A percentile compares a stretch with the other conserved stretches of the same genome.
phyloP scores from a whole-genome alignment of 164 flowering plant genomes.

The Kingdonia uniflora region DNA sequence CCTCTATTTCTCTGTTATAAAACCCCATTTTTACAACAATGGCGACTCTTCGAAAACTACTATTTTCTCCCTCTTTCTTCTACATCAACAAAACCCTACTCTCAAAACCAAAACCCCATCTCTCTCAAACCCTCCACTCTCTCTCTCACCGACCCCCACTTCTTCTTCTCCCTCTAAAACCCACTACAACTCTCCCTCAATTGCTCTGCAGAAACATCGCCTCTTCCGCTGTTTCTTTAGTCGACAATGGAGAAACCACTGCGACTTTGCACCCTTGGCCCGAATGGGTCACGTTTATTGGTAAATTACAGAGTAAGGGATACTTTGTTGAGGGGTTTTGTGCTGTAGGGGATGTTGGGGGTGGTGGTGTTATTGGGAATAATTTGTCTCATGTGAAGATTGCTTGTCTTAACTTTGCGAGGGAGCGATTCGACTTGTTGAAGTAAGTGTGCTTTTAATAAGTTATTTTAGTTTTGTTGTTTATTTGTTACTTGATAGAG shows the following conservation, averaged over 20 bases:
- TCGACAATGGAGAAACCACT: slow-evolving; percentile 3
- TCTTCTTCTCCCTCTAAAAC: too few relatives aligned
- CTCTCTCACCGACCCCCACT: slow-evolving; percentile 3
- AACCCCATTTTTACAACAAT: too few relatives aligned
- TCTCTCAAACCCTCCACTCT: neutral
- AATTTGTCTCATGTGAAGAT: slow-evolving; percentile 40
- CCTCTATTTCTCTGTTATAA: too few relatives aligned
- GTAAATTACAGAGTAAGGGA: slow-evolving; percentile 47
- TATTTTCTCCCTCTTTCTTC: slow-evolving; percentile 14
- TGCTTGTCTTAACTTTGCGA: slow-evolving; percentile 60
- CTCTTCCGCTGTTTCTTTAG: slow-evolving; percentile 15
- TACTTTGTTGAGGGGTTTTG: slow-evolving; percentile 24
- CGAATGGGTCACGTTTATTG: slow-evolving; percentile 65
- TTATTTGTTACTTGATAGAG: neutral
- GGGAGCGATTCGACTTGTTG: slow-evolving; percentile 69
- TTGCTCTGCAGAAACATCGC: slow-evolving; percentile 5
- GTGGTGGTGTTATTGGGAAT: slow-evolving; percentile 3
- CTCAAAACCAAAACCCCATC: slow-evolving; percentile 11
- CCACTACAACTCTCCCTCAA: too few relatives aligned
- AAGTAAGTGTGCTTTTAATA: slow-evolving; percentile 24
- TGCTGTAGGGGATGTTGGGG: neutral
- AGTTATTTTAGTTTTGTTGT: neutral
- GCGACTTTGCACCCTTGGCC: slow-evolving; percentile 55
- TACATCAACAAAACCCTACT: too few relatives aligned
- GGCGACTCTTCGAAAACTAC: slow-evolving; percentile 20